These are phyloP conservation scores for Cystobasidium tubakii DNA, from an alignment of 768 basidiomycete genomes.

Conservation along the genomic window DNA sequence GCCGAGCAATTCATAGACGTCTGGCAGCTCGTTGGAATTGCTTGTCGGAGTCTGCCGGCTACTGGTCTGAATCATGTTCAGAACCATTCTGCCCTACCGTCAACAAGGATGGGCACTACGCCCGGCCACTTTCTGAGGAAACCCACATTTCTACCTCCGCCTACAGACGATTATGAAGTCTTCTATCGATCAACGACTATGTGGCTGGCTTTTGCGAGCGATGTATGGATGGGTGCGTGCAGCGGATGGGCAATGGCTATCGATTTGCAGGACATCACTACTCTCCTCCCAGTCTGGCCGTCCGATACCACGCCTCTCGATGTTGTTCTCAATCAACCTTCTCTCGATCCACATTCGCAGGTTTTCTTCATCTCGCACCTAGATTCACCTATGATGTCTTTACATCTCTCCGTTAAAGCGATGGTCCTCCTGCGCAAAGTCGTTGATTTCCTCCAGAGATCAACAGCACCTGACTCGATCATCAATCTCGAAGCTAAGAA, in stretches of 20 bases:
- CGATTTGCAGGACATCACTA: conserved; percentile 9
- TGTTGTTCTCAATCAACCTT: conserved; percentile 24
- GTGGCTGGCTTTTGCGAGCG: background rate
- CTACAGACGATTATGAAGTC: conserved; percentile 20
- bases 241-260: conserved; percentile 18
- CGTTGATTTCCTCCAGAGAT: conserved; percentile 7
- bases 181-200: conserved; percentile 27
- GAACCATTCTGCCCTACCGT: conserved; percentile 19
- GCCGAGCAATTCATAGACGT: conserved; percentile 27
- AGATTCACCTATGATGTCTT: conserved; percentile 17
- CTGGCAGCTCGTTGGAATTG: conserved; percentile 18
- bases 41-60: background rate
- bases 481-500: conserved; percentile 24
- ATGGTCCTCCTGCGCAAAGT: conserved; percentile 8
- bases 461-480: background rate
- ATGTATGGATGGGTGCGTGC: conserved; percentile 30
- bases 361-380: conserved; percentile 20
- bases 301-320: conserved; percentile 28
- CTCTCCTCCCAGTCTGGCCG: conserved; percentile 28
- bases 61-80: conserved; percentile 29
- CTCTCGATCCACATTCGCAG: conserved; percentile 24
- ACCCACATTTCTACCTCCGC: background rate
- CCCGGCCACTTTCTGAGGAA: conserved; percentile 27
- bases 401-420: conserved; percentile 23
- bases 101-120: conserved; percentile 16